Conservation (phyloP, 441 rosid species). For the Flueggea neowawraea region DNA sequence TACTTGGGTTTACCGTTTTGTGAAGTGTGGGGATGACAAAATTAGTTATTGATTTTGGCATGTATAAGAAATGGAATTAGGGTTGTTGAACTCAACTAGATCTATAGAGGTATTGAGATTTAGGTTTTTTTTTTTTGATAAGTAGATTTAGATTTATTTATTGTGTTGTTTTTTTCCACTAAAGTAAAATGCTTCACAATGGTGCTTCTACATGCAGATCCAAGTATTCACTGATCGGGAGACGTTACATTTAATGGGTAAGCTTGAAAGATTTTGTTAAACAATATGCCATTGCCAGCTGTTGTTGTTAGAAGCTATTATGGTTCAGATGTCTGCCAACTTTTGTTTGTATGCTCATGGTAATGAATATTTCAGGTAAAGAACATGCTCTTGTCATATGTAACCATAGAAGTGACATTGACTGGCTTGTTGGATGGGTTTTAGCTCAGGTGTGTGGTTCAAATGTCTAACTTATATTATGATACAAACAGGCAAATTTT, state of each 20-base stretch:
- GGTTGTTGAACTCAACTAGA: neutral
- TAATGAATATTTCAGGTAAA: slow-evolving; percentile 47
- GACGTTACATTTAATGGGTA: slow-evolving; percentile 58
- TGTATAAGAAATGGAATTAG: neutral
- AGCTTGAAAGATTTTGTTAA: slow-evolving; percentile 7
- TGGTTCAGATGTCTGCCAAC: neutral
- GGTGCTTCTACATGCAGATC: slow-evolving; percentile 43
- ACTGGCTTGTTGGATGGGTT: slow-evolving; percentile 85
- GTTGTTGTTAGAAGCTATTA: too few species aligned
- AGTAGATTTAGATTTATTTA: neutral
- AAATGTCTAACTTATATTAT: neutral
- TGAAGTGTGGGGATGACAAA: too few species aligned
- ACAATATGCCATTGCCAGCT: neutral
- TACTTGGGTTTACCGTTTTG: too few species aligned
- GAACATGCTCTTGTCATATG: slow-evolving; percentile 72
- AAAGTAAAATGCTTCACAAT: slow-evolving; percentile 2
- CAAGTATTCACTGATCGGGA: slow-evolving; percentile 49
- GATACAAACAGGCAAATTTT: too few species aligned
- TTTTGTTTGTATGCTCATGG: slow-evolving; percentile 2
- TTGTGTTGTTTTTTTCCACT: neutral
- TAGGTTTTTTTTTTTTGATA: too few species aligned
- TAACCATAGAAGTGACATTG: slow-evolving; percentile 80
- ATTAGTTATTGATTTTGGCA: too few species aligned
- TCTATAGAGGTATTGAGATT: neutral
- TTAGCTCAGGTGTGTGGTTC: slow-evolving; percentile 60